phyloP scores from a whole-genome alignment of 495 filamentous ascomycete species.

The Penicillium soppii region DNA sequence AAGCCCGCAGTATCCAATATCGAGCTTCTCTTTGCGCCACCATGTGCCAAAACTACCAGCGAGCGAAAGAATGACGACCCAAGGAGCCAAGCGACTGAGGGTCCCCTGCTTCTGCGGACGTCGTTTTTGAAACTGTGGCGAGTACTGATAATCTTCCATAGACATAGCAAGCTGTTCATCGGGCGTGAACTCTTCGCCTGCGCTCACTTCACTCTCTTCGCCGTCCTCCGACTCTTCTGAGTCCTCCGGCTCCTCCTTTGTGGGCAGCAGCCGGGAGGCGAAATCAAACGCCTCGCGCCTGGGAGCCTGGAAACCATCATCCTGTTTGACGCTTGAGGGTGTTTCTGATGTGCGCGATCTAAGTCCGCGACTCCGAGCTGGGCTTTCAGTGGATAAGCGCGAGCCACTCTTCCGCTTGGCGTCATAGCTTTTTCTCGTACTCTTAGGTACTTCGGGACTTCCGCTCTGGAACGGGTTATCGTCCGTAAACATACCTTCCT shows the following conservation, averaged over 20 bases:
- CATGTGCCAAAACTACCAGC: slow-evolving; percentile 72
- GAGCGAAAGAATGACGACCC: slow-evolving; percentile 63
- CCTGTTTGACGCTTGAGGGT: slow-evolving; percentile 35
- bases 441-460: slow-evolving; percentile 45
- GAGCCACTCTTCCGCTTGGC: slow-evolving; percentile 51
- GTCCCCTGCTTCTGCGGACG: slow-evolving; percentile 34
- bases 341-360: slow-evolving; percentile 37
- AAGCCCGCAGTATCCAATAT: slow-evolving; percentile 91
- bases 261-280: slow-evolving; percentile 21
- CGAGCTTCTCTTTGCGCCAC: slow-evolving; percentile 92
- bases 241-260: slow-evolving; percentile 31
- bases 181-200: slow-evolving; percentile 90
- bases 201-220: slow-evolving; percentile 49
- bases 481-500: slow-evolving; percentile 67
- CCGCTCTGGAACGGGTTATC: slow-evolving; percentile 98
- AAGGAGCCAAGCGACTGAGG: slow-evolving; percentile 54
- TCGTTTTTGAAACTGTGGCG: slow-evolving; percentile 25
- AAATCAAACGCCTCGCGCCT: slow-evolving; percentile 49
- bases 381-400: slow-evolving; percentile 35
- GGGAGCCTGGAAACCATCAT: slow-evolving; percentile 36
- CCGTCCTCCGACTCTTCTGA: slow-evolving; percentile 39
- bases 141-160: slow-evolving; percentile 53
- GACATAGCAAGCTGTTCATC: slow-evolving; percentile 82
- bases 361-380: slow-evolving; percentile 31
- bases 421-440: slow-evolving; percentile 38